Conservation (phyloP, 2,329 filamentous ascomycete species). For the Helotiales sp. region DNA sequence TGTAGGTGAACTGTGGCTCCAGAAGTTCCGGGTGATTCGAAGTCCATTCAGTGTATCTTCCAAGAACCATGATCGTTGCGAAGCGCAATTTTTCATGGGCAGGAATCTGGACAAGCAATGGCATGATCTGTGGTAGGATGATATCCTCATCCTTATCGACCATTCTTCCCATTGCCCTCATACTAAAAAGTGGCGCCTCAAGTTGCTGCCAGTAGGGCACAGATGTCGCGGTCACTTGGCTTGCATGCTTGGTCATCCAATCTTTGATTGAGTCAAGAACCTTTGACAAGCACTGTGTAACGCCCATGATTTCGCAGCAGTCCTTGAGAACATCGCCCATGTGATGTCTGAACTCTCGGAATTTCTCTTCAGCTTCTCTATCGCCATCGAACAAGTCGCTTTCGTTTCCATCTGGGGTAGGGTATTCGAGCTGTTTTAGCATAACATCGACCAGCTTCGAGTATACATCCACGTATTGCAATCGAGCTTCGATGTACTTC, state of each 20-base stretch:
- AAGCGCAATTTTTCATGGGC: constrained; percentile 98
- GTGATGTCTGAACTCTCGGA: constrained; percentile 91
- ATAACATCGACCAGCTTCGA: constrained; percentile 90
- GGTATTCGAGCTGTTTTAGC: constrained; percentile 87
- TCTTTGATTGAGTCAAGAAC: constrained; percentile 81
- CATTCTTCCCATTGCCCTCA: constrained; percentile 96
- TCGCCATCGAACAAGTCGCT: constrained; percentile 92
- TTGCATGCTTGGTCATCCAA: constrained; percentile 83
- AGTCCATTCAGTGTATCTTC: constrained; percentile 97
- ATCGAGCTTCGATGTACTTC: constrained; percentile 78
- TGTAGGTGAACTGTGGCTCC: constrained; percentile 91
- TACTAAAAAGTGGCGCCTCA: constrained; percentile 90
- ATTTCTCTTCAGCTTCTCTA: constrained; percentile 93
- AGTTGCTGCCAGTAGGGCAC: constrained; percentile 97
- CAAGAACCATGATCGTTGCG: constrained; percentile 96
- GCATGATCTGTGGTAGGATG: constrained; percentile 88
- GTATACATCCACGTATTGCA: constrained; percentile 78
- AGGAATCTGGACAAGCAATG: constrained; percentile 89
- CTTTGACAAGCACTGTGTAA: constrained; percentile 87
- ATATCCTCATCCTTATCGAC: constrained; percentile 85
- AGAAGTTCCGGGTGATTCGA: constrained; percentile 89
- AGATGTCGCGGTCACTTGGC: constrained; percentile 68
- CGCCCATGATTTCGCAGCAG: constrained; percentile 92
- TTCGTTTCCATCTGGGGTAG: constrained; percentile 67
- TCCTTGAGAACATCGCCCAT: constrained; percentile 99